Evolutionary conservation across 1,139 yeast species (phyloP).

Genomic region (Yamadazyma taylorii): DNA sequence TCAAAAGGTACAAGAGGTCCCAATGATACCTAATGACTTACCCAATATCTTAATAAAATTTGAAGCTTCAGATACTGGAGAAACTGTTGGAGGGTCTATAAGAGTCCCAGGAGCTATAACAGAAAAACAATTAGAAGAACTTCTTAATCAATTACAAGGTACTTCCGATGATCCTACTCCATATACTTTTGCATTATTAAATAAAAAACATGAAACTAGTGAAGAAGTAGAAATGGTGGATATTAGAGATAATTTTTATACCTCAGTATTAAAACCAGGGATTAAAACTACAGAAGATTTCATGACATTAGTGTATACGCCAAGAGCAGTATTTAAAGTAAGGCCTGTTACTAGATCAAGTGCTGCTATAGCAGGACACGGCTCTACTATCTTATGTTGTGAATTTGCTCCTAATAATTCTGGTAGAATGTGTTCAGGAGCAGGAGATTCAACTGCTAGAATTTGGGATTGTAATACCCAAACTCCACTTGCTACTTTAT

Average conservation of each 20-base stretch:
- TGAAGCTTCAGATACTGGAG: conserved; percentile 96
- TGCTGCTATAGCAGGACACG: conserved; percentile 94
- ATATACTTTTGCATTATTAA: conserved; percentile 72
- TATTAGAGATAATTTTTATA: conserved; percentile 72
- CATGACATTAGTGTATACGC: conserved; percentile 86
- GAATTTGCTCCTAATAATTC: conserved; percentile 93
- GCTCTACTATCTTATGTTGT: conserved; percentile 86
- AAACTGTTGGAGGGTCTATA: conserved; percentile 76
- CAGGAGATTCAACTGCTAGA: conserved; percentile 97
- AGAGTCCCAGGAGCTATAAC: conserved; percentile 90
- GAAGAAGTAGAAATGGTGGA: conserved; percentile 55
- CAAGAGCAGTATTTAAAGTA: conserved; percentile 92
- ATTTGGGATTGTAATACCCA: conserved; percentile 97
- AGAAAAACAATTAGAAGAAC: conserved; percentile 84
- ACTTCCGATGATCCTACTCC: conserved; percentile 84
- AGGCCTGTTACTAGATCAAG: conserved; percentile 88
- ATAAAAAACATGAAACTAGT: conserved; percentile 41
- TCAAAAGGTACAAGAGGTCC: conserved; percentile 76
- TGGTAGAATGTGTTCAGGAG: conserved; percentile 88
- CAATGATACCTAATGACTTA: conserved; percentile 70
- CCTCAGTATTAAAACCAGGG: conserved; percentile 82
- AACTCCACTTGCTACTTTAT: conserved; percentile 77
- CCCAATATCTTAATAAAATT: conserved; percentile 88
- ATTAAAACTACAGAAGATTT: conserved; percentile 90
- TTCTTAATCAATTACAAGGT: conserved; percentile 71